Conservation (phyloP, 805 yeast genomes). For the Debaryomyces prosopidis region DNA sequence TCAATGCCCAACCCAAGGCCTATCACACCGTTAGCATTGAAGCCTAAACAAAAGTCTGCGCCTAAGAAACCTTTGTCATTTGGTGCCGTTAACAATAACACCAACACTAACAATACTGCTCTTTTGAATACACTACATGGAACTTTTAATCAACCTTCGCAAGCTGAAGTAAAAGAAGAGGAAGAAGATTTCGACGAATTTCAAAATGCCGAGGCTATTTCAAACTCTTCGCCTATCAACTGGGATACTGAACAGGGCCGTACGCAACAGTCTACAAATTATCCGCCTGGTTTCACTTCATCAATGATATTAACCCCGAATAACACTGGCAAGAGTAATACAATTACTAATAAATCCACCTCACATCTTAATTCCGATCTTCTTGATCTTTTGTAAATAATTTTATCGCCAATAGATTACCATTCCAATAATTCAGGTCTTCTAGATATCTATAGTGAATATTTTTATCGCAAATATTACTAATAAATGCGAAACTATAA, state of each 20-base stretch:
- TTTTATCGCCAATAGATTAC: no score
- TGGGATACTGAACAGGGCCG: constrained; percentile 15
- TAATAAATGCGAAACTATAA: no score
- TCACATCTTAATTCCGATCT: background rate
- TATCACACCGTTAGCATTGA: constrained; percentile 3
- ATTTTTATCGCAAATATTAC: no score
- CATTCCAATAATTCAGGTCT: no score
- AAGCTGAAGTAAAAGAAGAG: constrained; percentile 13
- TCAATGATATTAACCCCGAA: constrained; percentile 27
- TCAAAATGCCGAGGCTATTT: constrained; percentile 15
- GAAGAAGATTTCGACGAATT: constrained; percentile 31
- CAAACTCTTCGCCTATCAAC: constrained; percentile 7
- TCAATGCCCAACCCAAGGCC: constrained; percentile 1
- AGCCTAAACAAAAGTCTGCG: constrained; percentile 2
- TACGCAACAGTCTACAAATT: constrained; percentile 11
- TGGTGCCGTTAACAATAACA: constrained; percentile 22
- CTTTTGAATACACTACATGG: constrained; percentile 26
- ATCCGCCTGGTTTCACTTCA: constrained; percentile 36
- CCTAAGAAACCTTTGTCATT: constrained; percentile 12
- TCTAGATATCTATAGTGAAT: no score
- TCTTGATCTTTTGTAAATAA: background rate
- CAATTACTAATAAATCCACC: background rate
- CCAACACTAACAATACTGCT: constrained; percentile 13
- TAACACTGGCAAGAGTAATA: constrained; percentile 7
- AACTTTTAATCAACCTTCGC: constrained; percentile 12